Percentiles rank a stretch among this genome's conserved stretches.
phyloP scores from a whole-genome alignment of 108 stramenopile genomes.

The Skeletonema marinoi region DNA sequence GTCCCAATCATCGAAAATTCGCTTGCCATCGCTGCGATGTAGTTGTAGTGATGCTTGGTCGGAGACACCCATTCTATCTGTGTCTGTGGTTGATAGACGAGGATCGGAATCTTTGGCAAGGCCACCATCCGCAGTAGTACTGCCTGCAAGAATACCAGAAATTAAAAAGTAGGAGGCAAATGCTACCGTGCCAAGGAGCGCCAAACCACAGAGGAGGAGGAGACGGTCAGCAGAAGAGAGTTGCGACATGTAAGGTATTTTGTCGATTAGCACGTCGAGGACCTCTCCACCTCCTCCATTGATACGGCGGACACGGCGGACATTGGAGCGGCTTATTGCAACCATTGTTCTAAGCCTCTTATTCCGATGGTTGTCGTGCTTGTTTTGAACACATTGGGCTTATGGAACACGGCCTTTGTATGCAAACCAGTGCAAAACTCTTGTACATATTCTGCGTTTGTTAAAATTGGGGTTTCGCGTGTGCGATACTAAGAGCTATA shows the following conservation, averaged over 20 bases:
- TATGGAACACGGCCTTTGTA: no score
- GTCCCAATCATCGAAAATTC: constrained; percentile 22
- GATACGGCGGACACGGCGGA: constrained; percentile 32
- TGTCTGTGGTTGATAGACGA: constrained; percentile 23
- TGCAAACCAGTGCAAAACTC: no score
- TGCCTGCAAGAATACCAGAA: constrained; percentile 16
- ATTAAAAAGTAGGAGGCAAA: constrained; percentile 44
- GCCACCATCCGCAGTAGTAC: not conserved
- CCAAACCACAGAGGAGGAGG: constrained; percentile 31
- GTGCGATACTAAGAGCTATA: no score
- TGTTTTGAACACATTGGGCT: no score
- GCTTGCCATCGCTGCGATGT: constrained; percentile 41
- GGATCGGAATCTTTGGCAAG: constrained; percentile 3
- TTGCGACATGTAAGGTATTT: constrained; percentile 22
- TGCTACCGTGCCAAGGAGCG: constrained; percentile 19
- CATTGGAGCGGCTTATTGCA: constrained; percentile 27
- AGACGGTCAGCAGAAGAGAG: constrained; percentile 43
- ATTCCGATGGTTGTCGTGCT: no score
- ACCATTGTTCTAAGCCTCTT: constrained; percentile 6
- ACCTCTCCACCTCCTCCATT: not conserved
- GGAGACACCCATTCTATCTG: constrained; percentile 34
- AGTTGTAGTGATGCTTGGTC: constrained; percentile 30
- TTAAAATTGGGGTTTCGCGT: no score
- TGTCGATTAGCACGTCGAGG: constrained; percentile 10
- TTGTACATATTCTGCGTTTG: no score